These are phyloP conservation scores for Candida sp. DNA, from an alignment of 1,139 yeast genomes.

Conservation along the genomic window DNA sequence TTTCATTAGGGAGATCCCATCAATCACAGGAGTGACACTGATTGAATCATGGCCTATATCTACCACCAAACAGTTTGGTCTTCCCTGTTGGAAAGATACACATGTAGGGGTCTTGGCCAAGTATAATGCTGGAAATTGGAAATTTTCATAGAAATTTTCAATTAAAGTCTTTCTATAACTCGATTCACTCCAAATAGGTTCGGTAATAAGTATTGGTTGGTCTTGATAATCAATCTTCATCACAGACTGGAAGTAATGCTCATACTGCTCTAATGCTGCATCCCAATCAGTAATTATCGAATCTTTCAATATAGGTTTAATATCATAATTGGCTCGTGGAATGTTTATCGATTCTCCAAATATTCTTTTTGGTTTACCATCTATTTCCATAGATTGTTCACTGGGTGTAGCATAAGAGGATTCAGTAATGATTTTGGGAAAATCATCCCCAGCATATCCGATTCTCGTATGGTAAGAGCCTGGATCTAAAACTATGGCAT, in stretches of 20 bases:
- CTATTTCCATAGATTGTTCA: slow-evolving; percentile 11
- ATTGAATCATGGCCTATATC: slow-evolving; percentile 87
- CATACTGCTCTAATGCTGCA: slow-evolving; percentile 65
- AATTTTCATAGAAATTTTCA: slow-evolving; percentile 71
- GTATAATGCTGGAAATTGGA: slow-evolving; percentile 83
- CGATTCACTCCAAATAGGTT: slow-evolving; percentile 80
- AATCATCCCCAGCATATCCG: slow-evolving; percentile 95
- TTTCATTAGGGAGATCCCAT: slow-evolving; percentile 80
- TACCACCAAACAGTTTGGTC: slow-evolving; percentile 90
- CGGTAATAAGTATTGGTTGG: slow-evolving; percentile 78
- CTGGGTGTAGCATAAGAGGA: slow-evolving; percentile 43
- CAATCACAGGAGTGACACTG: slow-evolving; percentile 90
- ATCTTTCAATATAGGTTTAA: slow-evolving; percentile 59
- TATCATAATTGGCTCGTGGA: slow-evolving; percentile 50
- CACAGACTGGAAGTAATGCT: slow-evolving; percentile 44
- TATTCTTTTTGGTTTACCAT: slow-evolving; percentile 15
- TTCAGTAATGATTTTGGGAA: slow-evolving; percentile 75
- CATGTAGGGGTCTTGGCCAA: slow-evolving; percentile 86
- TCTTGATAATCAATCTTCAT: slow-evolving; percentile 57
- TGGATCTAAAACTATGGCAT: slow-evolving; percentile 89
- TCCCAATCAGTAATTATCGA: slow-evolving; percentile 72
- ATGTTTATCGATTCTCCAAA: slow-evolving; percentile 59
- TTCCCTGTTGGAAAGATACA: slow-evolving; percentile 88
- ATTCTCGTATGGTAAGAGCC: slow-evolving; percentile 82
- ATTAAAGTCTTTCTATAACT: slow-evolving; percentile 69